Evolutionary conservation across 2,329 filamentous ascomycete genomes (phyloP).

Genomic region (Pyricularia sp.): DNA sequence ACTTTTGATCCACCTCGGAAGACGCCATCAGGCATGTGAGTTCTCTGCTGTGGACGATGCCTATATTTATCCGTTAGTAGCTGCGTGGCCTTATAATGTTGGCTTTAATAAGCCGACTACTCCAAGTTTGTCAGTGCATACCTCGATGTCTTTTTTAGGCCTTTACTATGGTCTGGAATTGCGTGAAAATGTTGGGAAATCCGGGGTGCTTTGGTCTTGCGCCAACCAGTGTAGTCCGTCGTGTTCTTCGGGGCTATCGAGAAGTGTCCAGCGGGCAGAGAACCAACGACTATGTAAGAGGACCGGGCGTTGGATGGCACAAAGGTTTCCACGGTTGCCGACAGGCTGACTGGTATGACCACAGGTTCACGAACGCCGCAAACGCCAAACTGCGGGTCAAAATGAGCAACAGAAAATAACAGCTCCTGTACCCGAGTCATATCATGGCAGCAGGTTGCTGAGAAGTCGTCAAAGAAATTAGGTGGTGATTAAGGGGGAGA

Average conservation of each 20-base stretch:
- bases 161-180: neutral
- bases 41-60: neutral
- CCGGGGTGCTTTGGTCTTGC: neutral
- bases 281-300: neutral
- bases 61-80: neutral
- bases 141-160: neutral
- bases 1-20: constrained; percentile 95
- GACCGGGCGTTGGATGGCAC: neutral
- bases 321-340: neutral
- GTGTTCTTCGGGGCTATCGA: neutral
- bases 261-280: neutral
- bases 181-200: neutral
- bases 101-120: neutral
- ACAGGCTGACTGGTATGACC: neutral
- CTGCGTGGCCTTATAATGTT: neutral
- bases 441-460: neutral
- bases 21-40: constrained; percentile 63
- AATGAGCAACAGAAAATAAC: neutral
- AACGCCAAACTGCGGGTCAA: neutral
- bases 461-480: neutral
- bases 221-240: neutral
- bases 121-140: neutral
- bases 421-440: neutral
- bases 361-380: neutral
- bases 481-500: neutral